A percentile compares a stretch with the other conserved stretches of the same genome.
Conservation (phyloP, 352 stramenopile species). For the Globisporangium cederbergense region DNA sequence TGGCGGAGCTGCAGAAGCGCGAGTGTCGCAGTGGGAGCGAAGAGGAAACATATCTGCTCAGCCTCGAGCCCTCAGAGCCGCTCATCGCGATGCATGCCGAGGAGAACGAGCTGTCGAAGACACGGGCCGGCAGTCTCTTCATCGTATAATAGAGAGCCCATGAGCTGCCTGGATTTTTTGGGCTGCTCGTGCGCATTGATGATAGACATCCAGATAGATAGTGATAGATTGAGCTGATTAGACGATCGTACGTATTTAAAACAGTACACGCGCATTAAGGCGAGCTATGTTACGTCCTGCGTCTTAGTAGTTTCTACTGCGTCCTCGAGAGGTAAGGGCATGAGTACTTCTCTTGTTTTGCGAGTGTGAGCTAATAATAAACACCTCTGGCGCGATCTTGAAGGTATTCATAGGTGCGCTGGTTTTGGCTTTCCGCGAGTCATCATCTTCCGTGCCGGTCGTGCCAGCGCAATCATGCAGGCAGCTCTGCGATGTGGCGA, state of each 20-base stretch:
- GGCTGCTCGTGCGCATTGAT: neutral
- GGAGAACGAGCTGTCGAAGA: slow-evolving; percentile 18
- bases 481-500: slow-evolving; percentile 1
- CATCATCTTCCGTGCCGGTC: neutral
- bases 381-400: neutral
- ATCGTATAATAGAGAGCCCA: slow-evolving; percentile 7
- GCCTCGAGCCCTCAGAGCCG: slow-evolving; percentile 12
- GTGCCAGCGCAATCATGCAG: slow-evolving; percentile 1
- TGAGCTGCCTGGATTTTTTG: neutral
- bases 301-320: neutral
- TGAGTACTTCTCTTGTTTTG: neutral
- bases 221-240: neutral
- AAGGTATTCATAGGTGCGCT: neutral
- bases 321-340: neutral
- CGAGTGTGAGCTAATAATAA: neutral
- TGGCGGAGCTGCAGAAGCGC: slow-evolving; percentile 56
- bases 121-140: slow-evolving; percentile 23
- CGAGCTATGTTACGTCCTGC: too few relatives aligned
- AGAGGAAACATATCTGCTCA: slow-evolving; percentile 26
- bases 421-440: neutral
- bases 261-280: neutral
- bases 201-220: slow-evolving; percentile 1
- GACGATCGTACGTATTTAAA: neutral
- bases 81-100: slow-evolving; percentile 14
- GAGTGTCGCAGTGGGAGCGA: slow-evolving; percentile 54